These are phyloP conservation scores for Cystobasidiaceae sp. DNA, from an alignment of 1,284 basidiomycete genomes.

Conservation along the genomic window DNA sequence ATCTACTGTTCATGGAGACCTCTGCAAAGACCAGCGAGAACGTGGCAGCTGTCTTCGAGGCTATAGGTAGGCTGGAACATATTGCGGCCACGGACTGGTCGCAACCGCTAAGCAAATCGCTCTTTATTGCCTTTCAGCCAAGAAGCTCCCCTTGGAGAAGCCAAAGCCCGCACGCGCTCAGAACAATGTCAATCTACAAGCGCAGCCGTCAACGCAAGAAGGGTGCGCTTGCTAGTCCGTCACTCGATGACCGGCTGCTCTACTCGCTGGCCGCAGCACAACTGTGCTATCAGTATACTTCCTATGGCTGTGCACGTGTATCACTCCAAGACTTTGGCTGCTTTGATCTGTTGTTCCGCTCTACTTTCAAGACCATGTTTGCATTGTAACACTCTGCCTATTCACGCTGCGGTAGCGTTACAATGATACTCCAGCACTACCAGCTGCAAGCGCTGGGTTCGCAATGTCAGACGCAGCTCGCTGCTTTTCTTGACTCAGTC, in stretches of 20 bases:
- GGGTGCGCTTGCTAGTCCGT: conserved; percentile 11
- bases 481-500: conserved; percentile 16
- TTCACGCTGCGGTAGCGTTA: neutral
- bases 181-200: conserved; percentile 25
- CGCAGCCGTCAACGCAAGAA: conserved; percentile 6
- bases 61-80: conserved; percentile 61
- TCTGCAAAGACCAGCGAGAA: conserved; percentile 91
- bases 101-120: neutral
- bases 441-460: neutral
- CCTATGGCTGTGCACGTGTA: too few relatives aligned
- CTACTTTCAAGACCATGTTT: neutral
- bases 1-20: conserved; percentile 91
- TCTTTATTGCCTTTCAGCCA: conserved; percentile 12
- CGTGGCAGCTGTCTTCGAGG: conserved; percentile 79
- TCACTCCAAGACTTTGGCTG: too few relatives aligned
- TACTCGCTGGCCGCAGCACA: neutral
- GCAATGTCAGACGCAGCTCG: conserved; percentile 5
- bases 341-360: too few relatives aligned
- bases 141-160: conserved; percentile 32
- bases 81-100: neutral
- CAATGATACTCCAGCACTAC: neutral
- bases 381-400: neutral
- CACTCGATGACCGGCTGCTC: neutral
- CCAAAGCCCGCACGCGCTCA: conserved; percentile 26
- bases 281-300: too few relatives aligned